Conservation (phyloP, 1,284 basidiomycete species). For the Malassezia nana region DNA sequence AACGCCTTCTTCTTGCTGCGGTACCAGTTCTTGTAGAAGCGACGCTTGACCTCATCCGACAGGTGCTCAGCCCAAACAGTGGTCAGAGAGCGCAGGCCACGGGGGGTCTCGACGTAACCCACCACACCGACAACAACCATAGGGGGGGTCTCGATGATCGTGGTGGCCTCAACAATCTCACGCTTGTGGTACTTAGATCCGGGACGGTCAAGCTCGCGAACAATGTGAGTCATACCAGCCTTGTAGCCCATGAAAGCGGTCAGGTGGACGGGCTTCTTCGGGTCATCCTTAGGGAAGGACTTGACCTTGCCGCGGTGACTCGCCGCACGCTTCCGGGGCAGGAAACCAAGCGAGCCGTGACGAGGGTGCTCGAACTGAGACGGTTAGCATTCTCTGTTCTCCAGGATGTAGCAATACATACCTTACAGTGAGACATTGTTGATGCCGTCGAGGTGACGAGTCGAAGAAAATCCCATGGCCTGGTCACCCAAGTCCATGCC, state of each 20-base stretch:
- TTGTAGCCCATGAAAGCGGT: constrained; percentile 99
- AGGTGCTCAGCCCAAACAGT: constrained; percentile 62
- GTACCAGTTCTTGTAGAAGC: constrained; percentile 99
- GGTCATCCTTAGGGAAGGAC: constrained; percentile 69
- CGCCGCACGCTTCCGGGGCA: constrained; percentile 48
- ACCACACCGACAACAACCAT: constrained; percentile 97
- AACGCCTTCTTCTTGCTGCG: constrained; percentile 99
- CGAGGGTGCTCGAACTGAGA: constrained; percentile 47
- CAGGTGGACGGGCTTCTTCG: constrained; percentile 97
- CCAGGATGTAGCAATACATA: neutral
- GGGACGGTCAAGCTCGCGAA: constrained; percentile 97
- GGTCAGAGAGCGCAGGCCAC: constrained; percentile 77
- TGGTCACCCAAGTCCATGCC: neutral
- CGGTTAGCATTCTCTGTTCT: constrained; percentile 8
- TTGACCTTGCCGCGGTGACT: constrained; percentile 47
- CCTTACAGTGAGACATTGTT: constrained; percentile 22
- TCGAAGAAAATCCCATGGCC: constrained; percentile 10
- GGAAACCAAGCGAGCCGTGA: constrained; percentile 48
- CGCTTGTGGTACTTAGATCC: constrained; percentile 59
- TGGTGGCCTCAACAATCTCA: constrained; percentile 96
- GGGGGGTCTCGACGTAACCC: constrained; percentile 98
- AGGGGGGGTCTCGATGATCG: constrained; percentile 91
- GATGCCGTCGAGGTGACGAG: constrained; percentile 19
- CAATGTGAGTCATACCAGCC: constrained; percentile 99
- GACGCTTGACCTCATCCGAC: constrained; percentile 79